Percentiles rank a stretch among this genome's conserved stretches.
Evolutionary conservation across 768 basidiomycete genomes (phyloP).

Genomic region (Collybia nuda): DNA sequence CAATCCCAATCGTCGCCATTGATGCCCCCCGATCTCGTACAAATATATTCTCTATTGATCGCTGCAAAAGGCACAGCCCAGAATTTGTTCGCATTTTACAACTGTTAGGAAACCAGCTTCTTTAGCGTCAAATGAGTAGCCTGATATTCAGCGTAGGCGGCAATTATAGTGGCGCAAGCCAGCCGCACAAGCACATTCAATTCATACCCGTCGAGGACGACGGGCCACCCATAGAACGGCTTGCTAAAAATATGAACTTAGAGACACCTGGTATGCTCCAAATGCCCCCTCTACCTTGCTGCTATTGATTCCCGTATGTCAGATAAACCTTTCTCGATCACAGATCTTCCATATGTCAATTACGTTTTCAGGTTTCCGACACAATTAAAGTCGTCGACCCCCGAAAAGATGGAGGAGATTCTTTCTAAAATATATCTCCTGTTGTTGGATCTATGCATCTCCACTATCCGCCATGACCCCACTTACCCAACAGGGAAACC

Average conservation of each 20-base stretch:
- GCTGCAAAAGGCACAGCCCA: constrained; percentile 64
- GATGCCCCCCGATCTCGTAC: constrained; percentile 74
- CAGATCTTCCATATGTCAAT: constrained; percentile 75
- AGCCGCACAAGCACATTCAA: constrained; percentile 90
- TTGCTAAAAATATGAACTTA: constrained; percentile 57
- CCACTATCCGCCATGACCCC: constrained; percentile 67
- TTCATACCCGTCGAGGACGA: constrained; percentile 66
- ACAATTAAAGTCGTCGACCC: constrained; percentile 32
- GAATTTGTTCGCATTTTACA: constrained; percentile 83
- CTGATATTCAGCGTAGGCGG: constrained; percentile 49
- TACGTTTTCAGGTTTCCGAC: constrained; percentile 66
- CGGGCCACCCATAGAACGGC: constrained; percentile 76
- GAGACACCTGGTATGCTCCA: constrained; percentile 52
- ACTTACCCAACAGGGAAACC: constrained; percentile 62
- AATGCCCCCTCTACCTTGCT: background rate
- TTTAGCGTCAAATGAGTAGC: background rate
- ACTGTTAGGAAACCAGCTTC: constrained; percentile 52
- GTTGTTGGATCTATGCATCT: constrained; percentile 76
- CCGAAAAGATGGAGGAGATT: constrained; percentile 45
- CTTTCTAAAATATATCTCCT: constrained; percentile 65
- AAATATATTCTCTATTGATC: constrained; percentile 70
- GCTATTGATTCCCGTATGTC: constrained; percentile 7
- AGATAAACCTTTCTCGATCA: constrained; percentile 76
- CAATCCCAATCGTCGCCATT: constrained; percentile 79
- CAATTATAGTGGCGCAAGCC: constrained; percentile 80